Base-by-base conservation (phyloP, 2,329 filamentous ascomycete species). In the Botrytis cinerea region DNA sequence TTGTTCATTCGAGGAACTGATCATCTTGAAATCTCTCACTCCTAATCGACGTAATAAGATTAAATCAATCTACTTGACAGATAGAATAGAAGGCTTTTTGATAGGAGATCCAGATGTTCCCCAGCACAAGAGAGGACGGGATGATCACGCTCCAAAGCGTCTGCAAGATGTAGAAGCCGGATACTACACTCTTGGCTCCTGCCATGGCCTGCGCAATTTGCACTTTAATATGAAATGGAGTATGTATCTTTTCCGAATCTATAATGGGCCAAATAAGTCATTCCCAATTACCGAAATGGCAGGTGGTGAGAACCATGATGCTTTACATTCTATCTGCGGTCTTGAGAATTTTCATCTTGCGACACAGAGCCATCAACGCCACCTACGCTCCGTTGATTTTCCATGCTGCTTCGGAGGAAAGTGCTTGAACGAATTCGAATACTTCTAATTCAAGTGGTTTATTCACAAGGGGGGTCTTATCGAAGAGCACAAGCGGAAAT, bases 391-490 rank as follows among this genome's bases (percentile, higher is more conserved):
- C 10, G 32, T 10, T 6, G 59, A 25, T 14, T 32, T 22, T 14
- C 16, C 18, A 38, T 25, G 32, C 9, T 38, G 20, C 22, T 38
- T 61, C 18, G 4, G 25, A 35, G 9, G 22, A 61, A 12, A 6
- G 20, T 22, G 28, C 12, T 10, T 38, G 5, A 9, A 7, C 1
- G 35, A 61, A 25, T 5, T 7, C 18, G 20, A 40, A 2, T 25
- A 38, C 32, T 38, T 61, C 32, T 1, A 7, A 3, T 4, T 1
- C 20, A 22, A 22, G 20, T 0, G 2, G 22, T 18, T 32, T 6
- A 38, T 25, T 18, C 0, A 6, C 32, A 9, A 60, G 8, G 8
- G 6, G 2, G 25, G 7, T 28, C 0, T 2, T 3, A 12, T 6
- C 22, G 59, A 38, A 60, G 18, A 38, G 14, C 3, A 25, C 10